A percentile compares a stretch with the other conserved stretches of the same genome.
phyloP scores from a whole-genome alignment of 2,329 filamentous ascomycete species.

The Neopestalotiopsis clavispora region DNA sequence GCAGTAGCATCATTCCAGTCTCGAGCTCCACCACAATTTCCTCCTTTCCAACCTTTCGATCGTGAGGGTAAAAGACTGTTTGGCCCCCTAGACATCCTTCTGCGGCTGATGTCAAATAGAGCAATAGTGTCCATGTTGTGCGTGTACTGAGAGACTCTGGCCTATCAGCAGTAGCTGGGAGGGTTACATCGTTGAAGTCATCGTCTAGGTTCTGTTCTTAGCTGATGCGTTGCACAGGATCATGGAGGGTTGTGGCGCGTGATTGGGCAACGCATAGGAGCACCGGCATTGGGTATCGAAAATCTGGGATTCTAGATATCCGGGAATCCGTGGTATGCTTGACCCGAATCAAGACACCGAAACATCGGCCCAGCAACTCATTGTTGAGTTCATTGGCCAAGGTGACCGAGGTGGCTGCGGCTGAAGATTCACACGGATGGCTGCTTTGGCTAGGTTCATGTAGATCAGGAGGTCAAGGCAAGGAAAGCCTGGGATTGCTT shows the following conservation, averaged over 20 bases:
- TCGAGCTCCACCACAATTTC: slow-evolving; percentile 77
- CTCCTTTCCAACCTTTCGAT: slow-evolving; percentile 58
- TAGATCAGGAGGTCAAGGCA: background rate
- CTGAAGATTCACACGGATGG: background rate
- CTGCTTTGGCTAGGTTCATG: background rate
- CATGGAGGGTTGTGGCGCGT: background rate
- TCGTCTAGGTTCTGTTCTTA: slow-evolving; percentile 66
- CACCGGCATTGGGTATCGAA: background rate
- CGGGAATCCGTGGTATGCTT: background rate
- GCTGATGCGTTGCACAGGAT: slow-evolving; percentile 20
- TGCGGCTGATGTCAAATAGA: slow-evolving; percentile 79
- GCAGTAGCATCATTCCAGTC: slow-evolving; percentile 83
- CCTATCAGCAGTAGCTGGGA: slow-evolving; percentile 48
- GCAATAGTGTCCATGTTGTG: slow-evolving; percentile 90
- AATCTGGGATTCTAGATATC: background rate
- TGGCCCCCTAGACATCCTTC: slow-evolving; percentile 85
- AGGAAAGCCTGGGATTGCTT: slow-evolving; percentile 41
- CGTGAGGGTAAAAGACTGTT: slow-evolving; percentile 87
- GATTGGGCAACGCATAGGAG: background rate
- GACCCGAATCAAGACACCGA: background rate
- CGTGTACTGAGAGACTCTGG: slow-evolving; percentile 53
- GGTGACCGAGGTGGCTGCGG: background rate
- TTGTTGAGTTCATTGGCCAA: background rate
- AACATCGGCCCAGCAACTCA: background rate
- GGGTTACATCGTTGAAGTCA: slow-evolving; percentile 75